Evolutionary conservation across 2,329 filamentous ascomycete species (phyloP), one percentile per base, ranked within the genome.

Genomic region (Ophiostoma quercus): DNA sequence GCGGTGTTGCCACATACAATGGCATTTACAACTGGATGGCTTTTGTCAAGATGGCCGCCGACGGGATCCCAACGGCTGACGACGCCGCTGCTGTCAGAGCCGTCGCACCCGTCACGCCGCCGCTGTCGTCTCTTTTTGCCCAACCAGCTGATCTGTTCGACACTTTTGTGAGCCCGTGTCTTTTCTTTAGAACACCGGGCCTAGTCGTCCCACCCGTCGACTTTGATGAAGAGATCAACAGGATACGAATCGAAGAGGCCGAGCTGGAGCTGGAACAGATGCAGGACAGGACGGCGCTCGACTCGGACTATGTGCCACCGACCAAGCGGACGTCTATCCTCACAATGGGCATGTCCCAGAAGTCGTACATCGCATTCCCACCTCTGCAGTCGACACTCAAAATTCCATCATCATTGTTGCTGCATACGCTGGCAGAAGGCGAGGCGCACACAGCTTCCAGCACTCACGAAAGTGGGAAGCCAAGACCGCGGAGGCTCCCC

Each of bases 21-120:
- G 87, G 86, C 60, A 81, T 89, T 71, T 89, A 87, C 78, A 84
- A 89, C 78, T 89, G 87, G 87, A 87, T 85, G 70, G 84, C 81
- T 76, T 85, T 88, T 71, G 73, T 76, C 4, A 74, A 71, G 77
- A 80, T 19, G 41, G 57, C 29, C 1, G 25, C 43, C 3, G 67
- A 67, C 25, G 62, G 66, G 4, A 37, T 71, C 0, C 67, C 51
- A 1, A 43, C 68, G 16, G 68, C 67, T 0, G 70, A 70, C 12
- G 78, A 80, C 1, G 77, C 79, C 68, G 75, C 84, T 39, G 75
- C 79, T 16, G 71, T 77, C 54, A 72, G 79, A 54, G 73, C 77
- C 7, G 76, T 78, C 41, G 72, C 81, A 37, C 76, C 78, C 0
- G 69, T 70, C 3, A 67, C 63, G 3, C 71, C 69, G 9, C 5